Conservation (phyloP, 768 basidiomycete genomes). For the Galerina marginata region DNA sequence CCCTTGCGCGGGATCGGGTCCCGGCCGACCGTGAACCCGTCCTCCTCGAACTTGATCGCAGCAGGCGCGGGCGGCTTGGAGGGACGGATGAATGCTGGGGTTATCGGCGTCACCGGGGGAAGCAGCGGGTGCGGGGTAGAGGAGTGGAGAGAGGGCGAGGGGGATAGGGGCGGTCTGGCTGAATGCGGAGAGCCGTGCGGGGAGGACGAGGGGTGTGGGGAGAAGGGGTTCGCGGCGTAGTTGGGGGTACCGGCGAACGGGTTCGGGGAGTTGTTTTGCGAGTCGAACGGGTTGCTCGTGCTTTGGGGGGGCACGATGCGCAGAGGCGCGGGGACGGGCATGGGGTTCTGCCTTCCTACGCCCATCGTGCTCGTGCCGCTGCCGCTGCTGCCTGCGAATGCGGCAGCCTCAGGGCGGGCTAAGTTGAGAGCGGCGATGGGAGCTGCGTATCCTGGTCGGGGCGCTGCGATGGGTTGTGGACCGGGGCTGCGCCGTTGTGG, state of each 20-base stretch:
- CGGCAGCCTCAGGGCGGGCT: slow-evolving; percentile 50
- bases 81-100: slow-evolving; percentile 77
- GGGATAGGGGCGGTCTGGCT: slow-evolving; percentile 12
- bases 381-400: slow-evolving; percentile 34
- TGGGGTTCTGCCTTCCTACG: neutral
- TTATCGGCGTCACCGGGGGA: slow-evolving; percentile 80
- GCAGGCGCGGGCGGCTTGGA: slow-evolving; percentile 24
- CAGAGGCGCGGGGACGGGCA: neutral
- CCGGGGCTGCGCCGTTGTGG: neutral
- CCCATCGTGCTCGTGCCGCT: too few species aligned
- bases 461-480: slow-evolving; percentile 56
- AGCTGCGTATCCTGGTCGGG: slow-evolving; percentile 75
- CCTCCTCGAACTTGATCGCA: slow-evolving; percentile 8
- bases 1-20: slow-evolving; percentile 37
- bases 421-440: slow-evolving; percentile 71
- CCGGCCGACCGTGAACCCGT: slow-evolving; percentile 4
- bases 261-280: slow-evolving; percentile 26
- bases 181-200: neutral
- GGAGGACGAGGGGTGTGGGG: neutral
- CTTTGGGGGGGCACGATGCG: slow-evolving; percentile 7
- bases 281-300: slow-evolving; percentile 16
- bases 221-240: slow-evolving; percentile 3
- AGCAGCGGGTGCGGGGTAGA: slow-evolving; percentile 74
- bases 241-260: slow-evolving; percentile 25
- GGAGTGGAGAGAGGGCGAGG: slow-evolving; percentile 30